A percentile compares a stretch with the other conserved stretches of the same genome.
Evolutionary conservation across 2,329 filamentous ascomycete genomes (phyloP).

Genomic region (Zasmidium angulare): DNA sequence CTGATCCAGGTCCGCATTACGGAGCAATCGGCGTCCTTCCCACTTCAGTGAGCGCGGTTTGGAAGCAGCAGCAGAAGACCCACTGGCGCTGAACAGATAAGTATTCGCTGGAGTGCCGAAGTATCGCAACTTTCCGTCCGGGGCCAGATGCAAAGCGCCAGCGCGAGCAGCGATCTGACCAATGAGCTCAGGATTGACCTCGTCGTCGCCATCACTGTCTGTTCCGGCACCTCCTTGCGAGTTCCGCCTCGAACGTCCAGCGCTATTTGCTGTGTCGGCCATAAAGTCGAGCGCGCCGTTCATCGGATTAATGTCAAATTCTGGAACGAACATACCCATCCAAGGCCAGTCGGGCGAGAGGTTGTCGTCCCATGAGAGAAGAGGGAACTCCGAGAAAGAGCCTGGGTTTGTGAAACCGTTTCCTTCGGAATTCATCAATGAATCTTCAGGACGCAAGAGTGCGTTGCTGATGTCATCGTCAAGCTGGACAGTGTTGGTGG

Average conservation of each 20-base stretch:
- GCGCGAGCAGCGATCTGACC: conserved; percentile 46
- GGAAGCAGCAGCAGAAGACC: not conserved
- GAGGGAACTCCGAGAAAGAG: not conserved
- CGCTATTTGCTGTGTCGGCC: not conserved
- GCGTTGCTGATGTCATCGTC: not conserved
- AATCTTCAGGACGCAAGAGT: not conserved
- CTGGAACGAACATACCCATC: conserved; percentile 1
- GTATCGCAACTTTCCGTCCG: conserved; percentile 46
- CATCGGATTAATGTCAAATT: not conserved
- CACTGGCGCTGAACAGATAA: conserved; percentile 2
- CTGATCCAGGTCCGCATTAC: conserved; percentile 44
- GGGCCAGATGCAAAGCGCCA: conserved; percentile 44
- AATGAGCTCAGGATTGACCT: conserved; percentile 39
- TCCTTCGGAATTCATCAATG: conserved; percentile 6
- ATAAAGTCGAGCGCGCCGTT: conserved; percentile 5
- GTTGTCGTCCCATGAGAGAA: conserved; percentile 6
- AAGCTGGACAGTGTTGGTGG: not conserved
- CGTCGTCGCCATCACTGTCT: conserved; percentile 11
- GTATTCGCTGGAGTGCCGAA: conserved; percentile 44
- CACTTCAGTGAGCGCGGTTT: conserved; percentile 12
- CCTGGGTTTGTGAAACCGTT: not conserved
- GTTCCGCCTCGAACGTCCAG: not conserved
- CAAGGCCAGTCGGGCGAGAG: conserved; percentile 19
- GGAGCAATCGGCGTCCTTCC: conserved; percentile 34
- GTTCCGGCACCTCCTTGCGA: not conserved